Percentiles rank a stretch among this genome's conserved stretches.
Conservation (phyloP, 441 rosid species). For the Euphorbia corollata region DNA sequence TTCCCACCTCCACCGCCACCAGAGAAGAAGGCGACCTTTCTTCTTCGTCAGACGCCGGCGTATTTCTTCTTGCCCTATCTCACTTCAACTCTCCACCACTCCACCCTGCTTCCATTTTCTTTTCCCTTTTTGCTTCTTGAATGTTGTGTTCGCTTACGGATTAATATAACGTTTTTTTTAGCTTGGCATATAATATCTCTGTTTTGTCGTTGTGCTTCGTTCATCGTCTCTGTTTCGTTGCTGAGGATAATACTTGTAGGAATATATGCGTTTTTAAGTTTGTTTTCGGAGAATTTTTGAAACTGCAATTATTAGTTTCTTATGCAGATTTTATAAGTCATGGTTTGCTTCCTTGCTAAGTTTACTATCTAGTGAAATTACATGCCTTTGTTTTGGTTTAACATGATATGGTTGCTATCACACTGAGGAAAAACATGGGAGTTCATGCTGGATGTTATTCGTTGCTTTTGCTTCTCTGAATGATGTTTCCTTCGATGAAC, state of each 20-base stretch:
- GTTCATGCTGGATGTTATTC: not conserved
- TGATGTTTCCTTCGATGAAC: not conserved
- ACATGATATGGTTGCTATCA: not conserved
- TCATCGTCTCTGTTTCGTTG: constrained; percentile 12
- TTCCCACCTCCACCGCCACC: constrained; percentile 4
- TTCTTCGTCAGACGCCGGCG: constrained; percentile 58
- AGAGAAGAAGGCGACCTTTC: constrained; percentile 90
- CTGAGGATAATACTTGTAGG: constrained; percentile 6
- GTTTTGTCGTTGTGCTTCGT: not conserved
- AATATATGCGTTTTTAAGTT: not conserved
- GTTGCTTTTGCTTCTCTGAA: not conserved
- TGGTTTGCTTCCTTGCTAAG: too few relatives aligned
- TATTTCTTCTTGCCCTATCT: constrained; percentile 13
- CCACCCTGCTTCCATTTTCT: not conserved
- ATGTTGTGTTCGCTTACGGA: constrained; percentile 10
- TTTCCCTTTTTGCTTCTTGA: not conserved
- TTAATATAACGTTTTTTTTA: not conserved
- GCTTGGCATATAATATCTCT: not conserved
- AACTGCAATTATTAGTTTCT: too few relatives aligned
- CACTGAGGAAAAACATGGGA: not conserved
- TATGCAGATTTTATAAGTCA: too few relatives aligned
- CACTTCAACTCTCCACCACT: not conserved
- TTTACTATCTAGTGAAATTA: too few relatives aligned
- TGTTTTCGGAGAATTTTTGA: not conserved
- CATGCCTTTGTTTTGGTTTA: not conserved